These are phyloP conservation scores for Pyracantha coccinea DNA, from an alignment of 331 rosid species.

Conservation along the genomic window DNA sequence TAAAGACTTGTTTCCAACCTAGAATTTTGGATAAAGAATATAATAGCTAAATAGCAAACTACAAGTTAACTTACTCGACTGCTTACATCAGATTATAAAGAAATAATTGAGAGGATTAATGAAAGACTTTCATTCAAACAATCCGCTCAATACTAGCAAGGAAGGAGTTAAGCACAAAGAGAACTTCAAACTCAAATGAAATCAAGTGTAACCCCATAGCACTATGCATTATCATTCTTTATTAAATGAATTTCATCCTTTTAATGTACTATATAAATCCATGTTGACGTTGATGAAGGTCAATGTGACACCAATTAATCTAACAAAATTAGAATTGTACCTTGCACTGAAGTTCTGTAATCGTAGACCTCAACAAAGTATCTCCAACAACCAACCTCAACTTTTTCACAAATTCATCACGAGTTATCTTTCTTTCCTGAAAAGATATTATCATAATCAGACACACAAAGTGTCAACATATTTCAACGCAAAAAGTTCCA, in stretches of 20 bases:
- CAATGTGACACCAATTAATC: neutral
- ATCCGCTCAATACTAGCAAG: too few relatives aligned
- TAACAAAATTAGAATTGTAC: conserved; percentile 15
- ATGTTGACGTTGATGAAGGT: neutral
- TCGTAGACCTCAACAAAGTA: conserved; percentile 40
- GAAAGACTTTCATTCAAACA: too few relatives aligned
- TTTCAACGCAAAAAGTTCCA: neutral
- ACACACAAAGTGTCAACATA: neutral
- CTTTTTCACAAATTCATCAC: conserved; percentile 47
- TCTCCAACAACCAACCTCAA: conserved; percentile 68
- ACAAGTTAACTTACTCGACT: too few relatives aligned
- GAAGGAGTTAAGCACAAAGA: too few relatives aligned
- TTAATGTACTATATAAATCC: neutral
- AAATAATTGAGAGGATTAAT: too few relatives aligned
- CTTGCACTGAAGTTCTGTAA: conserved; percentile 38
- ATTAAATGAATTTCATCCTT: neutral
- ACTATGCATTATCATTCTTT: neutral
- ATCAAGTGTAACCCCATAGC: too few relatives aligned
- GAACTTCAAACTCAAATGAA: too few relatives aligned
- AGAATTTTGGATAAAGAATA: too few relatives aligned
- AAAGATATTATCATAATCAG: neutral
- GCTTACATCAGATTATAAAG: too few relatives aligned
- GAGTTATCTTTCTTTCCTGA: conserved; percentile 50
- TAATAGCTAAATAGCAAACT: neutral
- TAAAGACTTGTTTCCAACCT: neutral